A percentile compares a stretch with the other conserved stretches of the same genome.
Conservation (phyloP, 1,284 basidiomycete species). For the Puccinia triticina region DNA sequence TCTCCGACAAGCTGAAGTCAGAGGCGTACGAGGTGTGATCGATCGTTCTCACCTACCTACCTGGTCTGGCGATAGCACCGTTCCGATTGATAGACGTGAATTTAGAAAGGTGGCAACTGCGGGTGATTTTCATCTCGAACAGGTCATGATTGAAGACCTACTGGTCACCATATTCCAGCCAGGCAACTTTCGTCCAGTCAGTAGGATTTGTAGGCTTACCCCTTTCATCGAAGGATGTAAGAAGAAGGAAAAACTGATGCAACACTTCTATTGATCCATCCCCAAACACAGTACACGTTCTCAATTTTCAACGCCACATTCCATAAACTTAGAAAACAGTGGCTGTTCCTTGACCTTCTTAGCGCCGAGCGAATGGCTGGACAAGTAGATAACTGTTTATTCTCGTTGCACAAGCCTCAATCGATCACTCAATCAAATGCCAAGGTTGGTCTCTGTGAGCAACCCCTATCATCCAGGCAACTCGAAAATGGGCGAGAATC, state of each 20-base stretch:
- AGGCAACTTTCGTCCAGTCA: conserved; percentile 77
- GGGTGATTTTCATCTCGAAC: conserved; percentile 91
- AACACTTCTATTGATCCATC: background rate
- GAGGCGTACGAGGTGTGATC: conserved; percentile 89
- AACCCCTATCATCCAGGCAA: background rate
- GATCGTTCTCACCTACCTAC: conserved; percentile 64
- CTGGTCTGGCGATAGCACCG: conserved; percentile 59
- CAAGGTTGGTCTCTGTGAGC: conserved; percentile 55
- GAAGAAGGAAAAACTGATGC: background rate
- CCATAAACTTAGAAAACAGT: conserved; percentile 81
- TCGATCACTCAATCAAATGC: conserved; percentile 75
- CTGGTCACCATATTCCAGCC: conserved; percentile 95
- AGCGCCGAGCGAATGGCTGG: conserved; percentile 92
- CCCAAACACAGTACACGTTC: conserved; percentile 69
- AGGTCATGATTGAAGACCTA: conserved; percentile 85
- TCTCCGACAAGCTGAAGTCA: conserved; percentile 84
- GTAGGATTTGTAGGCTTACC: background rate
- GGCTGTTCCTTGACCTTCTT: conserved; percentile 73
- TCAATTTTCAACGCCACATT: conserved; percentile 95
- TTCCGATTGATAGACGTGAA: conserved; percentile 70
- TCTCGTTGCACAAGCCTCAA: conserved; percentile 94
- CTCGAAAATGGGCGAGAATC: conserved; percentile 28
- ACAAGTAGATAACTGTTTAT: conserved; percentile 96
- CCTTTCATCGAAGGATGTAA: too few species aligned
- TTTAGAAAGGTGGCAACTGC: conserved; percentile 75